Base-by-base conservation (phyloP, 2,329 filamentous ascomycete species). In the Macrophomina tecta region DNA sequence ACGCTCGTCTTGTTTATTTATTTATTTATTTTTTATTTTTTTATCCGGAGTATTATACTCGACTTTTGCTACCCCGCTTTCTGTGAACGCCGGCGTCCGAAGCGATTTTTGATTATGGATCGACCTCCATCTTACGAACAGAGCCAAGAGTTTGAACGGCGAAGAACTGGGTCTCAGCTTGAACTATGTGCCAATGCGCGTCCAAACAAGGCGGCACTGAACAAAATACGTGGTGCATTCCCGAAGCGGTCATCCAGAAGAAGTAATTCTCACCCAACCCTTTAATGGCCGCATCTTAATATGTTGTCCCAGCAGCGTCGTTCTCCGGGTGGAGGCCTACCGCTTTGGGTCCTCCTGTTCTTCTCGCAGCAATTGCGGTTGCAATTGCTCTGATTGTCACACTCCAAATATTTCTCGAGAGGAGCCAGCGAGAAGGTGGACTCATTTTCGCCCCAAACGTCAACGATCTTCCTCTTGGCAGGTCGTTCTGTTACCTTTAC, bases 401-500 rank as follows among this genome's bases (percentile, higher is more conserved):
- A 0, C 73, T 88, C 0, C 84, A 87, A 65, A 70, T 79, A 0
- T 70, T 88, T 0, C 78, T 84, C 0, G 73, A 77, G 1, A 74
- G 72, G 0, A 85, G 82, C 60, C 68, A 78, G 7, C 58, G 70
- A 0, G 65, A 84, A 11, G 79, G 82, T 0, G 87, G 85, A 0
- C 72, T 83, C 2, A 64, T 81, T 0, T 80, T 82, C 34, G 77
- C 79, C 0, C 38, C 72, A 0, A 70, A 72, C 0, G 75, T 79
- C 64, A 74, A 73, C 23, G 73, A 74, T 2, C 72, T 88, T 0
- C 79, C 85, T 0, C 2, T 75, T 0, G 68, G 69, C 0, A 74
- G 73, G 0, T 78, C 69, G 0, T 80, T 85, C 5, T 64, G 73
- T 0, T 87, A 86, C n/a, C 71, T 83, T 0, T 88, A 87, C 53